A percentile compares a stretch with the other conserved stretches of the same genome.
Conservation (phyloP, 306 rosid species). For the Corylus avellana region DNA sequence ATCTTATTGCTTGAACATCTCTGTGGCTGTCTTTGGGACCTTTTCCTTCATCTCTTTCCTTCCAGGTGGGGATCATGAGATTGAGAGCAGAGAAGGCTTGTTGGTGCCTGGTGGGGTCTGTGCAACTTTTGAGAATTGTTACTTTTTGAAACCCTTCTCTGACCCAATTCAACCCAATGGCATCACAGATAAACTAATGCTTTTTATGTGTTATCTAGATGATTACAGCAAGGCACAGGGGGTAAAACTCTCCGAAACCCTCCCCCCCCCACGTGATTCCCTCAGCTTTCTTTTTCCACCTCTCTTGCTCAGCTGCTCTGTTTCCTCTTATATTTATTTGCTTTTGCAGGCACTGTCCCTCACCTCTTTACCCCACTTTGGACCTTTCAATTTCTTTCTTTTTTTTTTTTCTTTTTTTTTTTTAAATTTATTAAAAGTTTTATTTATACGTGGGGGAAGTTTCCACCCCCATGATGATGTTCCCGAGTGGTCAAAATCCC, state of each 20-base stretch:
- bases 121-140: constrained; percentile 11
- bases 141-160: constrained; percentile 10
- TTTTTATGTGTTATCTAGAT: constrained; percentile 25
- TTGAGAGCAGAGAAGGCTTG: background rate
- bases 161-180: constrained; percentile 27
- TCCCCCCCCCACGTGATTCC: constrained; percentile 38
- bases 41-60: background rate
- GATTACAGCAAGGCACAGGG: constrained; percentile 40
- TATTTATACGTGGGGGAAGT: background rate
- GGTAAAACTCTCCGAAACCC: constrained; percentile 31
- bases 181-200: constrained; percentile 28
- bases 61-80: constrained; percentile 1
- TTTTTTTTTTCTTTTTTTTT: background rate
- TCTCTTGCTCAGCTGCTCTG: constrained; percentile 21
- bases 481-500: constrained; percentile 34
- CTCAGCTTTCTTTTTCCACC: constrained; percentile 32
- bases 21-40: background rate
- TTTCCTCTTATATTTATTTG: background rate
- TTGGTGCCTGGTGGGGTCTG: constrained; percentile 23
- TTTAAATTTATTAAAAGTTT: background rate
- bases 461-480: background rate
- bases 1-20: background rate
- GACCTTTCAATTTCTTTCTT: background rate
- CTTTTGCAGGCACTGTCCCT: constrained; percentile 35
- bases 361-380: constrained; percentile 2